Evolutionary conservation across 2,329 filamentous ascomycete species (phyloP).

Genomic region (Westerdykella aurantiaca): DNA sequence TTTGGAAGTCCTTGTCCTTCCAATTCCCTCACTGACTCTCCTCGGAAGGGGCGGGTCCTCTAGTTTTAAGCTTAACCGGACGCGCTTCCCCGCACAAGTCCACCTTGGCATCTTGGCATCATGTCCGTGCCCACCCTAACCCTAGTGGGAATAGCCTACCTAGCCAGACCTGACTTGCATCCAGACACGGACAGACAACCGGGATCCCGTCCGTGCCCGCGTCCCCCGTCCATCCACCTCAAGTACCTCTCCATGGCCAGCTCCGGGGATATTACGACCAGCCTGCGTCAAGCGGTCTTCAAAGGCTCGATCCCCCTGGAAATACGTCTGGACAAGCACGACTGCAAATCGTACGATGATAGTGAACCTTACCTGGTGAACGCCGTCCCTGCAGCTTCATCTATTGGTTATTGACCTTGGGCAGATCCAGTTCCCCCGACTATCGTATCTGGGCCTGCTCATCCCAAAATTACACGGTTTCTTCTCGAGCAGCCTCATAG

Average conservation of each 20-base stretch:
- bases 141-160: no score
- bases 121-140: not conserved
- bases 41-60: not conserved
- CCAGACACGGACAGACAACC: no score
- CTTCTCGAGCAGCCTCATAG: constrained; percentile 55
- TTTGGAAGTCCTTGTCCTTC: no score
- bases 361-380: constrained; percentile 56
- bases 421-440: constrained; percentile 56
- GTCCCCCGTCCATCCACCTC: constrained; percentile 6
- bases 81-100: not conserved
- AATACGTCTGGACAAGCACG: constrained; percentile 53
- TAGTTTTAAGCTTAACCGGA: not conserved
- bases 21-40: not conserved
- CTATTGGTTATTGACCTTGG: constrained; percentile 2
- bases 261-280: constrained; percentile 31
- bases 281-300: constrained; percentile 51
- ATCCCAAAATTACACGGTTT: constrained; percentile 58
- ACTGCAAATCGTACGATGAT: constrained; percentile 56
- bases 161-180: no score
- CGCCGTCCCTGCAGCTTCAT: constrained; percentile 2
- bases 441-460: constrained; percentile 64
- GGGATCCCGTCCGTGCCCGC: constrained; percentile 3
- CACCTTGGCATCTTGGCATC: not conserved
- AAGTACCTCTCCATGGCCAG: constrained; percentile 14
- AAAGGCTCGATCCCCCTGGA: constrained; percentile 55